Base-by-base conservation (phyloP, 768 basidiomycete genomes). In the Boletus edulis region DNA sequence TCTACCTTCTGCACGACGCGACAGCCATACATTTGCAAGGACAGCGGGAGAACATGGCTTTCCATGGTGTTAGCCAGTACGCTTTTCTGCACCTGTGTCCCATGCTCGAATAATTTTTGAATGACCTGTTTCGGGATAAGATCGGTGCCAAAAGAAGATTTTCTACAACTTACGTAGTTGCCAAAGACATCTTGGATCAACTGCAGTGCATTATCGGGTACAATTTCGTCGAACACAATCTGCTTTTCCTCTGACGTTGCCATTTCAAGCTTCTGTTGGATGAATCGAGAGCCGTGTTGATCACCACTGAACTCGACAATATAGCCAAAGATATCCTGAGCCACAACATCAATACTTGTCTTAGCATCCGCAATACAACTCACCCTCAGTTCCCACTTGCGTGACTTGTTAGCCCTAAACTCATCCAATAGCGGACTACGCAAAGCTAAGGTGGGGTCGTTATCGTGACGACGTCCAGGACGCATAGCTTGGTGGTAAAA, bases 261-360 rank as follows among this genome's bases (percentile, higher is more conserved):
- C 3, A 73, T 75, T 67, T 90, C 86, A 40, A 98, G 77, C 65
- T 89, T 87, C 62, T 89, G 85, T 68, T 98, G 96, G 57, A 99
- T 94, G 71, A 98, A 94, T 10, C 96, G 85, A n/a, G 94, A 97
- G n/a, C 94, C 96, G 59, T 95, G 90, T 67, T 97, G 95, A 71
- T 98, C 96, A 14, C 84, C 83, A 54, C 91, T 87, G 69, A 99
- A 99, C 70, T 98, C 96, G 39, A 91, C 86, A 51, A 96, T 71
- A 68, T 89, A 82, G 9, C 91, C 91, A 43, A 80, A 78, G 58
- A 99, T 86, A 63, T 96, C 93, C 96, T 98, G 62, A 34, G 12
- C 18, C 46, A 47, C 22, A 6, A 46, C 17, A 51, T 66, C 22
- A 59, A 12, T 45, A 32, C 29, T 38, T 27, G 35, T 46, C 50